Evolutionary conservation across 139 green algal genomes (phyloP).

Genomic region (Chlorella sp.): DNA sequence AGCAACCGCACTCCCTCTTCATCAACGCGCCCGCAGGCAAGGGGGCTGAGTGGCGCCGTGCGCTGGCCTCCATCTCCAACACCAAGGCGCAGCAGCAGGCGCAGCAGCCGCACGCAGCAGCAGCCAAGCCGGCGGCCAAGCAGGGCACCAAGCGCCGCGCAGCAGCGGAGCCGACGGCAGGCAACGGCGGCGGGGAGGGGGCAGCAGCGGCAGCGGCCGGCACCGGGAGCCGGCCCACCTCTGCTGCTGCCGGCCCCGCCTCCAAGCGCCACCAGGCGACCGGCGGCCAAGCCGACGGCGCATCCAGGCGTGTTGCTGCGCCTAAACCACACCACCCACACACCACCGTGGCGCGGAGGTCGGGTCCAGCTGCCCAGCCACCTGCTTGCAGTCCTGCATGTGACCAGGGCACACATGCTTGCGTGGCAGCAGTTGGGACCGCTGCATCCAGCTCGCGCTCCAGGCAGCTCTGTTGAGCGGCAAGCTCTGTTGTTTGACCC

Average conservation of each 20-base stretch:
- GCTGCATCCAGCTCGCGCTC: not conserved
- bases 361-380: not conserved
- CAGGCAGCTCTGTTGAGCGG: not conserved
- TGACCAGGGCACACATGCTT: not conserved
- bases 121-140: not conserved
- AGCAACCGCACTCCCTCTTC: no score
- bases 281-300: not conserved
- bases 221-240: not conserved
- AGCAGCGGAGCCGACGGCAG: not conserved
- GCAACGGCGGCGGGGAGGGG: not conserved
- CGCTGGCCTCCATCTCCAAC: constrained; percentile 34
- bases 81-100: not conserved
- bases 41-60: constrained; percentile 2
- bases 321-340: not conserved
- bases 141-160: not conserved
- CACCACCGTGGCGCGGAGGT: not conserved
- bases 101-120: not conserved
- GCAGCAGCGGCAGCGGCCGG: constrained; percentile 9
- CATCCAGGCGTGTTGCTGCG: not conserved
- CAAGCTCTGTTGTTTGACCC: not conserved
- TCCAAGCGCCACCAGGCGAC: not conserved
- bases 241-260: not conserved
- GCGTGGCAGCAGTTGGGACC: not conserved
- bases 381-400: not conserved
- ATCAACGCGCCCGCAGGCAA: not conserved